Evolutionary conservation across 2,329 filamentous ascomycete genomes (phyloP), one percentile per base, ranked within the genome.

Genomic region (Pestalotiopsis sp.): DNA sequence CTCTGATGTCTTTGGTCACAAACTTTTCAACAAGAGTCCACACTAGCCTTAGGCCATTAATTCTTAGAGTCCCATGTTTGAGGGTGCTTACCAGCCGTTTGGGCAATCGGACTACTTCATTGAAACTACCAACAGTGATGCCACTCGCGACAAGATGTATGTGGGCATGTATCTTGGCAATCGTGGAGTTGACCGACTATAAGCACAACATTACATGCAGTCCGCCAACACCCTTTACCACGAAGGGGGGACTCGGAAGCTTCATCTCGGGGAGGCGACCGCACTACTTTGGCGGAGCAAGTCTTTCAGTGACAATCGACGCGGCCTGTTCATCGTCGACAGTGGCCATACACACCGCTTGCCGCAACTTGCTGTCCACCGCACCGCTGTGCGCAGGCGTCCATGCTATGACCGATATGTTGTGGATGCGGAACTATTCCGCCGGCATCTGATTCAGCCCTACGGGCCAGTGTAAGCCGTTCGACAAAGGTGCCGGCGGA

Each of bases 401-500:
- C 17, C 23, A 65, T 20, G 23, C 66, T 4, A 82, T 81, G 0
- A 72, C 73, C 11, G 81, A 81, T 1, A 79, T 52, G 52, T 31
- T 0, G 12, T 63, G 66, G 59, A 69, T 69, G 20, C 70, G 72
- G 41, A 74, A 74, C 25, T 68, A 74, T 2, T 69, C 66, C 0
- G 72, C 56, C 0, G 84, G 77, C 0, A 74, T 75, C 1, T 85
- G 86, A 66, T 73, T 86, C 0, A 84, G 80, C 17, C 78, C 78
- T 0, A 83, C 79, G 0, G 84, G 85, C 0, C 76, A 81, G 14
- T 88, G 85, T 68, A 86, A 86, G 65, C 79, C 83, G 0, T 87
- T 83, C 58, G 84, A 86, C 66, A 78, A 80, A 7, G 76, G 73
- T 20, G 86, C 85, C 1, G 83, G 87, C 73, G 86, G 87, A 5